Conservation (phyloP, 352 stramenopile species). For the Phytophthora chlamydospora region DNA sequence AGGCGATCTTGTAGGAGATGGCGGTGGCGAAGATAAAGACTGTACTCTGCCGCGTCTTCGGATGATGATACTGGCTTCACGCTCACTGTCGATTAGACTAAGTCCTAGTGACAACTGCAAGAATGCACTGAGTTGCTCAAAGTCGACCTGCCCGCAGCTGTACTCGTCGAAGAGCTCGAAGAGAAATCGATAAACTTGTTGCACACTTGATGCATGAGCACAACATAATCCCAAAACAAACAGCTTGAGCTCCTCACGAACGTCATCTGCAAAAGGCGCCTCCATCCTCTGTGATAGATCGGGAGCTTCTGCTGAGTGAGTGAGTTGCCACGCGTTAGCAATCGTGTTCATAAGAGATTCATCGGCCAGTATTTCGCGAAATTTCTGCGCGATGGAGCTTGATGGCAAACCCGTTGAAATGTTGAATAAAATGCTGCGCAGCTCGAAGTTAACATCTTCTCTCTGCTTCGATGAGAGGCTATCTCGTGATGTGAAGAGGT, state of each 20-base stretch:
- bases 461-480: conserved; percentile 2
- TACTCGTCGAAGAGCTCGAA: conserved; percentile 52
- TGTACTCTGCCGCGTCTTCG: conserved; percentile 1
- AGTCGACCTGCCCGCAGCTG: conserved; percentile 31
- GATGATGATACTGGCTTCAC: conserved; percentile 19
- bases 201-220: conserved; percentile 24
- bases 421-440: conserved; percentile 11
- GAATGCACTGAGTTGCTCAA: conserved; percentile 15
- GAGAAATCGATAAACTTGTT: conserved; percentile 42
- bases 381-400: conserved; percentile 1
- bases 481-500: background rate
- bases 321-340: background rate
- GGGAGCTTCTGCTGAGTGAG: background rate
- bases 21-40: conserved; percentile 14
- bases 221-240: conserved; percentile 47
- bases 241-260: conserved; percentile 15
- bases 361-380: conserved; percentile 11
- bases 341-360: conserved; percentile 10
- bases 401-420: background rate
- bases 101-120: conserved; percentile 15
- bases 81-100: conserved; percentile 25
- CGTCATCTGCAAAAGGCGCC: background rate
- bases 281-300: background rate
- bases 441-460: conserved; percentile 8
- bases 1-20: conserved; percentile 6